Evolutionary conservation across 495 filamentous ascomycete species (phyloP), one percentile per base, ranked within the genome.

Genomic region (Penicillium paradoxum): DNA sequence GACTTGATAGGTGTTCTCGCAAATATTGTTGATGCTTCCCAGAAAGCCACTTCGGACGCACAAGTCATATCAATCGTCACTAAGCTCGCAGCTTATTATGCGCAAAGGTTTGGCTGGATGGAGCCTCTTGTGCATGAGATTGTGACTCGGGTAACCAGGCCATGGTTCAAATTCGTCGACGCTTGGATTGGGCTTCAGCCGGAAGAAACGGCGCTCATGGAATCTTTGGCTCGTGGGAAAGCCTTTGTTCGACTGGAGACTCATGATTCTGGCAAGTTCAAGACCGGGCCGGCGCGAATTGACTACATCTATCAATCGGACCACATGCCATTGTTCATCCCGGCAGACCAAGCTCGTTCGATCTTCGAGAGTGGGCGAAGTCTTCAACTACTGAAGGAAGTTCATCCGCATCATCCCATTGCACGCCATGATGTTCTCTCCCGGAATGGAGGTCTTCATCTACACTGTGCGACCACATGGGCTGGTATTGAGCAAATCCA

Each of bases 401-500:
- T 87, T 59, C 85, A 91, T 58, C 82, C 89, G n/a, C 76, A 85
- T 6, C 90, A 97, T 66, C 87, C 88, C 0, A 72, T 97, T 42
- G 77, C 82, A 18, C 76, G 72, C 44, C 58, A 69, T 27, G 75
- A 78, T 37, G 62, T 72, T 10, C 67, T 81, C 25, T 60, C 58
- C 15, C 62, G 62, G n/a, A 63, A 72, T 17, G 67, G 73, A 19
- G 75, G 80, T 32, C 84, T 87, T 2, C 67, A 58, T 17, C 68
- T 95, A 11, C 73, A 84, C 24, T 93, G 86, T 86, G 79, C 81
- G 30, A 91, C 87, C 49, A 80, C 82, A 2, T 95, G 91, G 90
- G 67, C 78, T 41, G 81, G 86, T 49, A 83, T 96, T 15, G 81
- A 86, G 45, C 55, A 63, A 37, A 72, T 89, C 33, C 81, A 86